Conservation (phyloP, 805 yeast species). For the Kazachstania martiniae region DNA sequence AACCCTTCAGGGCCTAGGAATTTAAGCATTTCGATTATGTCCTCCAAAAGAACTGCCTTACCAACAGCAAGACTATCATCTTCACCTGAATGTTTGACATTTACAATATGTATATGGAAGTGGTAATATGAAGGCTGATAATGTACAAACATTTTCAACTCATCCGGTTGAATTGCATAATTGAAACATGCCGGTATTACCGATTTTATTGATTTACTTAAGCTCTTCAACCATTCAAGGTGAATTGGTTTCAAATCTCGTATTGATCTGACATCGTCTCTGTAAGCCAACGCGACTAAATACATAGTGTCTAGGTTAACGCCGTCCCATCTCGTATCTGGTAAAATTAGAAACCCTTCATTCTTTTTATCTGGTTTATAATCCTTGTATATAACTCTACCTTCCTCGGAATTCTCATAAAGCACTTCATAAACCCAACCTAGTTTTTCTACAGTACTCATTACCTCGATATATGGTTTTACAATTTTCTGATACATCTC, state of each 20-base stretch:
- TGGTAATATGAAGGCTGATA: constrained; percentile 96
- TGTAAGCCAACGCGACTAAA: constrained; percentile 62
- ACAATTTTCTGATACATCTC: constrained; percentile 53
- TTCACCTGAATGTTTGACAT: constrained; percentile 55
- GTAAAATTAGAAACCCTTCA: constrained; percentile 64
- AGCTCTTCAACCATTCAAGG: constrained; percentile 40
- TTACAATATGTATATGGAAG: constrained; percentile 85
- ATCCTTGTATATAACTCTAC: constrained; percentile 61
- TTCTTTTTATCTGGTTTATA: constrained; percentile 33
- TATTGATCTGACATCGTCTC: constrained; percentile 58
- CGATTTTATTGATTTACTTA: constrained; percentile 36
- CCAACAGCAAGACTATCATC: constrained; percentile 65
- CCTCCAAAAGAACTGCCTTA: constrained; percentile 72
- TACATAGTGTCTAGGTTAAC: constrained; percentile 58
- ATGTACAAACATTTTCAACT: constrained; percentile 72
- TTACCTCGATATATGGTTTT: constrained; percentile 63
- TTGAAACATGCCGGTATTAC: constrained; percentile 41
- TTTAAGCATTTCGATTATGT: constrained; percentile 61
- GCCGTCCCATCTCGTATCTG: constrained; percentile 97
- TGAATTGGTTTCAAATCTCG: constrained; percentile 62
- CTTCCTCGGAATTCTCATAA: constrained; percentile 73
- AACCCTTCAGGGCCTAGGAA: constrained; percentile 48
- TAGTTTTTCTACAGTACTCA: constrained; percentile 58
- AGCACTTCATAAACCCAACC: constrained; percentile 88
- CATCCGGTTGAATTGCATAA: constrained; percentile 35